Evolutionary conservation across 164 flowering plant species (phyloP), one percentile per base, ranked within the genome.

Genomic region (Tinospora cordifolia): DNA sequence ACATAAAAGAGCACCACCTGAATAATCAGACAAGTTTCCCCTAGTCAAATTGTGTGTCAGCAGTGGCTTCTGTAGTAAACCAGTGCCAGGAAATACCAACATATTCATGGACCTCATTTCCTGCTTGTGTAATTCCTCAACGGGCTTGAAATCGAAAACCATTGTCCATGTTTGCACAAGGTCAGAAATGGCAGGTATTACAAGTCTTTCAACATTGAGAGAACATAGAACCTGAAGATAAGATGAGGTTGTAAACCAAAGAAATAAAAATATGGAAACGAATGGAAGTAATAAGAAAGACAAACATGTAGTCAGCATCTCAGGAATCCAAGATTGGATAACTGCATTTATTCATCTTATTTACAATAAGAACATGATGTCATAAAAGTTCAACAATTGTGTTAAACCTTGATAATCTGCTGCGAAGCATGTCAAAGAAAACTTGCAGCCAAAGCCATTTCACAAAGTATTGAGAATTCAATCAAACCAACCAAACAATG

Each of bases 121-220:
- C 72, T 87, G 77, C 82, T 79, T 94, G 65, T 83, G 81, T n/a
- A 80, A 83, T 46, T 84, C 88, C 80, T 87, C 88, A 46, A 90
- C 81, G 69, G 88, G 78, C 73, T 80, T 75, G 75, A 94, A 94
- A 71, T 86, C 89, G 82, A 94, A 94, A 72, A 81, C 85, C 27
- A 5, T 71, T 22, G 91, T 94, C 99, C 99, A 94, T 24, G 97
- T 85, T 76, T 87, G 82, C 78, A 80, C 84, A 67, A 89, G 89
- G 62, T 92, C 97, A 14, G 95, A 76, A 41, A 92, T 86, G 34
- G 99, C 95, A 73, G 99, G 99, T 70, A 94, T 90, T 25, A 91
- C 77, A 75, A 94, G 83, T 71, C 78, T 92, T 81, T 85, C 88
- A 77, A 94, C 88, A 77, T 85, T 87, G 62, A 92, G 85, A 59